Evolutionary conservation across 345 rosid genomes (phyloP).

Genomic region (Salix brachista): DNA sequence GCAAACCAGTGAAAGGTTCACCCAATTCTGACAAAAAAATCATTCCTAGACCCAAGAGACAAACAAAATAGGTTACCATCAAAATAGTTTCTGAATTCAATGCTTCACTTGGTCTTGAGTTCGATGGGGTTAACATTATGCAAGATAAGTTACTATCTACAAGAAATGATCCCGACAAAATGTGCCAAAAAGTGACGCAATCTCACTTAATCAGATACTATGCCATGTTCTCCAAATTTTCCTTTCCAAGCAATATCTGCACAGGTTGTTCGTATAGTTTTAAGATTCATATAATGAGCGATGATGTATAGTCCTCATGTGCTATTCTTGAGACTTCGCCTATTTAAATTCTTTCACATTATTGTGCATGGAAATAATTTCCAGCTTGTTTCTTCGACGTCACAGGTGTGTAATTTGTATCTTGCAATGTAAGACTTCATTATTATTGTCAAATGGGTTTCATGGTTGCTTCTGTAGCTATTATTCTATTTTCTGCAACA

Average conservation of each 20-base stretch:
- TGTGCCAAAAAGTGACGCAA: not conserved
- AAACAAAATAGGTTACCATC: slow-evolving; percentile 25
- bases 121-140: not conserved
- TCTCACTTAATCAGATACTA: not conserved
- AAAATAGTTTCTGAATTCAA: slow-evolving; percentile 15
- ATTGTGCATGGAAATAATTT: slow-evolving; percentile 1
- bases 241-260: not conserved
- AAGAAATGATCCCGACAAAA: not conserved
- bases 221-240: not conserved
- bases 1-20: slow-evolving; percentile 33
- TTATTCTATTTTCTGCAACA: not conserved
- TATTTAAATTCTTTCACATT: not conserved
- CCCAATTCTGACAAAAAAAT: slow-evolving; percentile 15
- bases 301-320: slow-evolving; percentile 17
- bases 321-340: not conserved
- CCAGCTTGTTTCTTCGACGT: not conserved
- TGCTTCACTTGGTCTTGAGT: not conserved
- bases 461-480: not conserved
- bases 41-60: slow-evolving; percentile 22
- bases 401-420: not conserved
- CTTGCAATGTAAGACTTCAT: not conserved
- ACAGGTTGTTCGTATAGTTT: not conserved
- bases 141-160: not conserved
- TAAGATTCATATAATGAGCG: not conserved
- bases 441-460: not conserved